Evolutionary conservation across 176 grass and related monocot genomes (phyloP), one percentile per base, ranked within the genome.

Genomic region (Chloris gayana): DNA sequence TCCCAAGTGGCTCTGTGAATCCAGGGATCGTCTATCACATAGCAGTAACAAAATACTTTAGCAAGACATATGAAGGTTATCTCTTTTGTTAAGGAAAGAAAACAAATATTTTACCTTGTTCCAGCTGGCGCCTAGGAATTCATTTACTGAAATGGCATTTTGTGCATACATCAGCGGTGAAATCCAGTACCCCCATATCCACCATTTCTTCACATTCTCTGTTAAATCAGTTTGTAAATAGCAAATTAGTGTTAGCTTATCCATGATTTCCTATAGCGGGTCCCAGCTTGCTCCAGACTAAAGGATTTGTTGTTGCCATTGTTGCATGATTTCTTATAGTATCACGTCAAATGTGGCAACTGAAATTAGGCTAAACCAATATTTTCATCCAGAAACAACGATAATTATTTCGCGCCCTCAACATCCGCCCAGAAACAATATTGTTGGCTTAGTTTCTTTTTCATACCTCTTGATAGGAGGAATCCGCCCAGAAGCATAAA

Each of bases 121-220:
- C 94, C 94, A 97, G 69, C 84, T 93, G 27, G 80, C 35, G 22
- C 91, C 86, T 64, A 93, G 70, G 67, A 97, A 91, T 80, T 97
- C 94, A 89, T 97, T 97, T 53, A 88, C 83, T 24, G 91, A 87
- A 33, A 97, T 62, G 30, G 91, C 94, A 67, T 87, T 97, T 73
- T 93, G 94, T 25, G 86, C 67, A 73, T 94, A 94, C 83, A 91
- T 94, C 58, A 94, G 47, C 11, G 92, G 92, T 53, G 92, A 94
- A 72, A 82, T 82, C 89, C 89, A 94, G 39, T 91, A 94, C 32
- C 86, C 88, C 88, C 92, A 94, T 59, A 93, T 97, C 94, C 88
- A 93, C 86, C 91, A 93, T 79, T 90, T 89, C 45, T 97, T 97
- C 46, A 97, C 87, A 65, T 93, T 75, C 17, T 91, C 94, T 97